Evolutionary conservation across 2,329 filamentous ascomycete species (phyloP), one percentile per base, ranked within the genome.

Genomic region (Cytospora schulzeri): DNA sequence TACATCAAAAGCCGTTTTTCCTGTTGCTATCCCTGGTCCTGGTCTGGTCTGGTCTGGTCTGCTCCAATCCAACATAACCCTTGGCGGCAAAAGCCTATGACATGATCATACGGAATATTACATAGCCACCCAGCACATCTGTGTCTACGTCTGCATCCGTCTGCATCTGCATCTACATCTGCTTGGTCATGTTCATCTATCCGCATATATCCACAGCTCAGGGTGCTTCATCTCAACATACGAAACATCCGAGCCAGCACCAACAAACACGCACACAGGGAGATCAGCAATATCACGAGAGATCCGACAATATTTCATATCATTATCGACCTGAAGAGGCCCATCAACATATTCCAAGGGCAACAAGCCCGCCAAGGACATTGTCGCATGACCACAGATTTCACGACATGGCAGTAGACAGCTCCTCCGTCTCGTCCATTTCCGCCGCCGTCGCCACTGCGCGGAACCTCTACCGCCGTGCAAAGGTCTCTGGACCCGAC

Each of bases 361-460:
- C 61, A 66, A 56, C 28, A 57, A 66, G 57, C 48, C 33, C 41
- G 28, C 52, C 57, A n/a, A 63, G 57, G 57, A 60, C 60, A 52
- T 22, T 26, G 56, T 57, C 41, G 55, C 51, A 56, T 35, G 41
- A 57, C 55, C 50, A 33, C 63, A 29, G 52, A 26, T 45, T 29
- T 15, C 48, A 64, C 65, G 62, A 67, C 64, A 77, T 78, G 74
- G 73, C 70, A 51, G 67, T 66, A 62, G 67, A 69, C 60, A 68
- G 66, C 67, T 70, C 70, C 26, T 70, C 74, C 65, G 73, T 78
- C 64, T 75, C 78, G 63, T 78, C 81, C 69, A 83, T 88, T 73
- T 83, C 86, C 72, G 79, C 79, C 57, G 78, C 85, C 70, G 84
- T 85, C 72, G 79, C 79, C 64, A 83, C 83, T 69, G 84, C 85